Evolutionary conservation across 2,329 filamentous ascomycete genomes (phyloP).

Genomic region (Pezicula neosporulosa): DNA sequence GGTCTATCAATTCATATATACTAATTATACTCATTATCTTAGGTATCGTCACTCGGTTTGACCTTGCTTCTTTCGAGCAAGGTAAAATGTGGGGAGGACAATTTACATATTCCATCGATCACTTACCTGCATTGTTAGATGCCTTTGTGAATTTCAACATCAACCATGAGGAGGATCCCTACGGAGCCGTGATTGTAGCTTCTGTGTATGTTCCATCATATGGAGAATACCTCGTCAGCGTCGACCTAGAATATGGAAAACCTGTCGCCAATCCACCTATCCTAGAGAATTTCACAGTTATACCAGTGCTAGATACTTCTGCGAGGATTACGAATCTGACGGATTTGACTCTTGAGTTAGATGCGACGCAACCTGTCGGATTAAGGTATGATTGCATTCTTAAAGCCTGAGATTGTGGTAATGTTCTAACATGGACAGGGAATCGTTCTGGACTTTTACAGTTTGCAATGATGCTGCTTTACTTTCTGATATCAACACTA

Average conservation of each 20-base stretch:
- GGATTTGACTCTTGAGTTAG: background rate
- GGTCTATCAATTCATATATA: no score
- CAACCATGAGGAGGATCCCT: slow-evolving; percentile 2
- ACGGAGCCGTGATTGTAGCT: background rate
- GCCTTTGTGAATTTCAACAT: background rate
- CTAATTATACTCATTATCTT: no score
- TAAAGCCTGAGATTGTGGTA: no score
- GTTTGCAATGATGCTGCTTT: no score
- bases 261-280: slow-evolving; percentile 2
- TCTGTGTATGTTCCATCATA: background rate
- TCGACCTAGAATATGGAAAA: slow-evolving; percentile 2
- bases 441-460: no score
- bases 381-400: no score
- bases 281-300: background rate
- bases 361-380: background rate
- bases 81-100: slow-evolving; percentile 2
- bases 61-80: slow-evolving; percentile 11
- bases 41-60: slow-evolving; percentile 39
- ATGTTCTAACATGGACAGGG: no score
- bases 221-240: slow-evolving; percentile 1
- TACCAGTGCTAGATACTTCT: background rate
- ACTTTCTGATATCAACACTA: no score
- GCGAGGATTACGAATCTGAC: slow-evolving; percentile 1
- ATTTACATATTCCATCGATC: background rate
- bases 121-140: background rate